Conservation (phyloP, 2,329 filamentous ascomycete genomes). For the Neonectria ditissima region DNA sequence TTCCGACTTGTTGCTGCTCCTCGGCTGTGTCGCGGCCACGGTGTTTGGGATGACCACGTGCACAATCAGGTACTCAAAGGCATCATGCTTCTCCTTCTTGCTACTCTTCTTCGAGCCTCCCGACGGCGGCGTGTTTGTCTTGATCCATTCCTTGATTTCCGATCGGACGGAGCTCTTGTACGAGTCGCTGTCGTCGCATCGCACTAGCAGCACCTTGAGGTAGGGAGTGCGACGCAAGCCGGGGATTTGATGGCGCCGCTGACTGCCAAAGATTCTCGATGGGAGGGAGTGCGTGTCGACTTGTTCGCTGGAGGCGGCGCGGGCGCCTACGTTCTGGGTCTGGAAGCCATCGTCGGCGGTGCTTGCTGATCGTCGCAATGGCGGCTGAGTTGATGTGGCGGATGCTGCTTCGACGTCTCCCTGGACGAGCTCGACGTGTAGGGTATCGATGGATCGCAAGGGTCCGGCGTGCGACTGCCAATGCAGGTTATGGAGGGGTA, state of each 20-base stretch:
- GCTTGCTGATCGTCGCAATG: conserved; percentile 48
- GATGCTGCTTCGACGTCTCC: conserved; percentile 62
- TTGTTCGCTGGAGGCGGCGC: conserved; percentile 53
- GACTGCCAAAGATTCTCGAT: conserved; percentile 49
- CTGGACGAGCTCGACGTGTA: conserved; percentile 89
- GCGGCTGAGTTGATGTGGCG: conserved; percentile 45
- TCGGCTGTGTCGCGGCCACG: conserved; percentile 80
- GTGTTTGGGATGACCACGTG: conserved; percentile 94
- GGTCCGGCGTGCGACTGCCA: conserved; percentile 97
- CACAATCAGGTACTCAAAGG: conserved; percentile 93
- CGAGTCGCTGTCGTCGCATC: conserved; percentile 94
- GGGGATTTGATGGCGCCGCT: conserved; percentile 90
- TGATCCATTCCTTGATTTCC: conserved; percentile 91
- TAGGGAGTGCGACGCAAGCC: conserved; percentile 94
- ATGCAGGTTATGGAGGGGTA: conserved; percentile 91
- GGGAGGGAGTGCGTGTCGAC: conserved; percentile 51
- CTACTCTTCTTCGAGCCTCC: conserved; percentile 66
- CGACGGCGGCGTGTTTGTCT: conserved; percentile 74
- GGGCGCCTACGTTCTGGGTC: conserved; percentile 64
- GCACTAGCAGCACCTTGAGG: conserved; percentile 87
- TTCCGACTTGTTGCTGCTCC: conserved; percentile 68
- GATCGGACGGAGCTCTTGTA: conserved; percentile 86
- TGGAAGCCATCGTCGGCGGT: conserved; percentile 70
- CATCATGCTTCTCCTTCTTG: conserved; percentile 92
- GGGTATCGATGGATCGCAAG: conserved; percentile 89